Conservation (phyloP, 768 basidiomycete species). For the Boletellus ananas region DNA sequence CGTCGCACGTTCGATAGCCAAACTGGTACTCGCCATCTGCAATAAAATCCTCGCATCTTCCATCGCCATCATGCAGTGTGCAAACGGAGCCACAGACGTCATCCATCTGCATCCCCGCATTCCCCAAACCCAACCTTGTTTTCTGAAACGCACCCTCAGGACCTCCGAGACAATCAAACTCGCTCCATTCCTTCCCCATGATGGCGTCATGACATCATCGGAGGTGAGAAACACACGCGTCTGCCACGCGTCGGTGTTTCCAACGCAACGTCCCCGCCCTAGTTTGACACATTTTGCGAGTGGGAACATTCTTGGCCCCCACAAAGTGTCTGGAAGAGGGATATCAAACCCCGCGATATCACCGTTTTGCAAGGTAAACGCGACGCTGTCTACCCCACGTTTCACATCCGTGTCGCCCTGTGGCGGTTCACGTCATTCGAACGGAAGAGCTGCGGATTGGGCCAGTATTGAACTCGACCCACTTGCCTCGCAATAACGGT, state of each 20-base stretch:
- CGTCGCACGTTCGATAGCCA: conserved; percentile 14
- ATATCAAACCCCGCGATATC: conserved; percentile 5
- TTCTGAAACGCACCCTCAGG: conserved; percentile 11
- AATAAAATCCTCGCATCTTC: conserved; percentile 6
- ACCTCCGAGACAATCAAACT: conserved; percentile 12
- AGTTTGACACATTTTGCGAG: background rate
- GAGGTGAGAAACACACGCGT: conserved; percentile 15
- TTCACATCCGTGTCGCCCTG: conserved; percentile 10
- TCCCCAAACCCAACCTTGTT: conserved; percentile 11
- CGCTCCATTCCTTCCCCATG: background rate
- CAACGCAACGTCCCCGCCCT: conserved; percentile 7
- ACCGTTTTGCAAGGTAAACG: background rate
- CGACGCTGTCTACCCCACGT: conserved; percentile 4
- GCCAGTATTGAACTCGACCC: background rate
- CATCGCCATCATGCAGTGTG: conserved; percentile 1
- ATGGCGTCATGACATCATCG: conserved; percentile 21
- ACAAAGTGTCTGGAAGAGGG: conserved; percentile 7
- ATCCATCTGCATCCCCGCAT: conserved; percentile 17
- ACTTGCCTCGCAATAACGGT: background rate
- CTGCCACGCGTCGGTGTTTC: conserved; percentile 15
- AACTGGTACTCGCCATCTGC: background rate
- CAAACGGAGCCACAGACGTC: conserved; percentile 12
- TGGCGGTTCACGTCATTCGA: background rate
- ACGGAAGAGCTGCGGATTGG: background rate
- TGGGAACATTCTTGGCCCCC: background rate